A percentile compares a stretch with the other conserved stretches of the same genome.
phyloP scores from a whole-genome alignment of 108 stramenopile species.

The Aurantiochytrium sp. region DNA sequence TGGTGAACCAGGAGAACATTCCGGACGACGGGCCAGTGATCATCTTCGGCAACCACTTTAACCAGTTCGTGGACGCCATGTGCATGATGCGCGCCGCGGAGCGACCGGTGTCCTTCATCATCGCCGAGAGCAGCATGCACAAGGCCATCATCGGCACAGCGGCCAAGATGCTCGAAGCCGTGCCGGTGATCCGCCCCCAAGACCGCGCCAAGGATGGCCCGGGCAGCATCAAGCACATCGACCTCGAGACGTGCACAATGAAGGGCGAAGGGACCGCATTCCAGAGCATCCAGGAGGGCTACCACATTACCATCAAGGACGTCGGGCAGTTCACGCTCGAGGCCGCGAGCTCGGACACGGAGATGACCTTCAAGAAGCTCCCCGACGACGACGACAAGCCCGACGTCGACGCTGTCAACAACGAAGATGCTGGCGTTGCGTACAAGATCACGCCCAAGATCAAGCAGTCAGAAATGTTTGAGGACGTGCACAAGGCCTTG shows the following conservation, averaged over 20 bases:
- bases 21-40: slow-evolving; percentile 3
- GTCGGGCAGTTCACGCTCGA: not conserved
- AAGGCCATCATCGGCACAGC: slow-evolving; percentile 47
- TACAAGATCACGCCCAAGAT: slow-evolving; percentile 54
- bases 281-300: not conserved
- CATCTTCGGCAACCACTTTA: not conserved
- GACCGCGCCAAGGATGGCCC: slow-evolving; percentile 27
- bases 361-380: not conserved
- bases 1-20: slow-evolving; percentile 2
- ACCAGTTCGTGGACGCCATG: not conserved
- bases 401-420: not conserved
- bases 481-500: slow-evolving; percentile 42
- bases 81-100: slow-evolving; percentile 24
- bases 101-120: slow-evolving; percentile 48
- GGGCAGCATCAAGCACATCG: not conserved
- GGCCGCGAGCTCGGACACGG: not conserved
- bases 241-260: not conserved
- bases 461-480: slow-evolving; percentile 53
- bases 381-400: not conserved
- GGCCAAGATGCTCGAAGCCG: slow-evolving; percentile 46
- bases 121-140: slow-evolving; percentile 53
- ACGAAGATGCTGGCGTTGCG: not conserved
- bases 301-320: not conserved
- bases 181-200: slow-evolving; percentile 52
- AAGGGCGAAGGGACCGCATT: not conserved